A percentile compares a stretch with the other conserved stretches of the same genome.
Evolutionary conservation across 2,329 filamentous ascomycete species (phyloP).

Genomic region (Seiridium unicorne): DNA sequence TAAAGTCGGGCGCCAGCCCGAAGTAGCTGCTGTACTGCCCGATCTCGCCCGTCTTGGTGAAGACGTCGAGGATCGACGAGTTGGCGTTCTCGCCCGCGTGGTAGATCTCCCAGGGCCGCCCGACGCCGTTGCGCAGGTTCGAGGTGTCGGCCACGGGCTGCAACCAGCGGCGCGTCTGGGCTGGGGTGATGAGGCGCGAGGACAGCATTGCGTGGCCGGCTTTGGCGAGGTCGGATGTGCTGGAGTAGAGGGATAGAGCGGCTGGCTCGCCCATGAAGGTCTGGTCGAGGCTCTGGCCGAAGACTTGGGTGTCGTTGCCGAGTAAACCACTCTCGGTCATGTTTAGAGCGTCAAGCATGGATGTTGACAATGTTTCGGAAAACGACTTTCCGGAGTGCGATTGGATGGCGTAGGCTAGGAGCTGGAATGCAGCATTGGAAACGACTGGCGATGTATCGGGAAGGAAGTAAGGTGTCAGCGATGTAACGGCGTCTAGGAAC

Average conservation of each 20-base stretch:
- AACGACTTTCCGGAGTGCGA: background rate
- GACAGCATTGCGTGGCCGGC: slow-evolving; percentile 19
- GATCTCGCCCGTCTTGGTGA: slow-evolving; percentile 25
- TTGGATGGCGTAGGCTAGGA: slow-evolving; percentile 20
- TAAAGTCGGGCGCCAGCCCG: slow-evolving; percentile 21
- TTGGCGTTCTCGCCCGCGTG: slow-evolving; percentile 19
- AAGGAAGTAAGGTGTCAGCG: slow-evolving; percentile 14
- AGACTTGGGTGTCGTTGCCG: background rate
- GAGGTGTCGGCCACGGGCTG: slow-evolving; percentile 26
- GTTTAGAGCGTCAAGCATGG: slow-evolving; percentile 15
- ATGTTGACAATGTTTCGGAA: slow-evolving; percentile 3
- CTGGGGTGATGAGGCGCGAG: slow-evolving; percentile 17
- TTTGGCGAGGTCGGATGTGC: slow-evolving; percentile 17
- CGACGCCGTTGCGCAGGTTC: slow-evolving; percentile 31
- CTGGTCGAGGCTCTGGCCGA: slow-evolving; percentile 12
- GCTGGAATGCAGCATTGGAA: slow-evolving; percentile 23
- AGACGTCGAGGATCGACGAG: slow-evolving; percentile 21
- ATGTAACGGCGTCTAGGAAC: slow-evolving; percentile 14
- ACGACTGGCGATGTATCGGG: slow-evolving; percentile 22
- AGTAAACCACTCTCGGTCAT: slow-evolving; percentile 15
- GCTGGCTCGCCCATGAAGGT: slow-evolving; percentile 15
- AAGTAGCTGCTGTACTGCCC: slow-evolving; percentile 26
- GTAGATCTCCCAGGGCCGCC: slow-evolving; percentile 31
- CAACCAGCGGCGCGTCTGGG: slow-evolving; percentile 29
- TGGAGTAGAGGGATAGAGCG: slow-evolving; percentile 17